Conservation (phyloP, 225 moss, liverwort and hornwort species). For the Marchantia paleacea region DNA sequence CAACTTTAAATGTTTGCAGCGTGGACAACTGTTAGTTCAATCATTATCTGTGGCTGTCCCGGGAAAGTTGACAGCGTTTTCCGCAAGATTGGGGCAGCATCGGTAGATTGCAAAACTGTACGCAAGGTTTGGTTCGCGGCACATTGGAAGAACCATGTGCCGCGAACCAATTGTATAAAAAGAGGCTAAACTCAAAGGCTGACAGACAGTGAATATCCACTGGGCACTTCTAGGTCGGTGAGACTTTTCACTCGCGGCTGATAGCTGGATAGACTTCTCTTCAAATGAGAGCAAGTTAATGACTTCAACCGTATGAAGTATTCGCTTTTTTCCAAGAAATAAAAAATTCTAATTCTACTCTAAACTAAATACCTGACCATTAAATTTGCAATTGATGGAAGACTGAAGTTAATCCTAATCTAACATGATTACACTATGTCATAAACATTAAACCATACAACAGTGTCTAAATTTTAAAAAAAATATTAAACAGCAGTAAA, state of each 20-base stretch:
- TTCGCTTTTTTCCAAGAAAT: not conserved
- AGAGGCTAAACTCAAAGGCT: not conserved
- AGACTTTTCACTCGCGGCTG: not conserved
- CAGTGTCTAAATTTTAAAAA: too few species aligned
- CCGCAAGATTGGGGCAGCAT: not conserved
- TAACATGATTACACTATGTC: too few species aligned
- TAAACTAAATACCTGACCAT: too few species aligned
- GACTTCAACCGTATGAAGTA: not conserved
- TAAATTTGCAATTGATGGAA: too few species aligned
- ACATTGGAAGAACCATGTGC: too few species aligned
- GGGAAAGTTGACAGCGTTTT: not conserved
- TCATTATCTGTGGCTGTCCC: not conserved
- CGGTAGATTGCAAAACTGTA: not conserved
- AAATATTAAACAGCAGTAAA: too few species aligned
- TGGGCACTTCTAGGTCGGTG: not conserved
- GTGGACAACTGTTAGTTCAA: not conserved
- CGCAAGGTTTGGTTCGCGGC: not conserved
- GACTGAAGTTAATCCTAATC: too few species aligned
- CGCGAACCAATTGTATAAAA: not conserved
- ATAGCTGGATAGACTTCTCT: not conserved
- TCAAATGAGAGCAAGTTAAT: not conserved
- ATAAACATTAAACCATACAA: too few species aligned
- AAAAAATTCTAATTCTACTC: too few species aligned
- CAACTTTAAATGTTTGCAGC: not conserved
- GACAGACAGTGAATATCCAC: not conserved